These are phyloP conservation scores for Massariosphaeria phaeospora DNA, from an alignment of 495 filamentous ascomycete genomes.

Conservation along the genomic window DNA sequence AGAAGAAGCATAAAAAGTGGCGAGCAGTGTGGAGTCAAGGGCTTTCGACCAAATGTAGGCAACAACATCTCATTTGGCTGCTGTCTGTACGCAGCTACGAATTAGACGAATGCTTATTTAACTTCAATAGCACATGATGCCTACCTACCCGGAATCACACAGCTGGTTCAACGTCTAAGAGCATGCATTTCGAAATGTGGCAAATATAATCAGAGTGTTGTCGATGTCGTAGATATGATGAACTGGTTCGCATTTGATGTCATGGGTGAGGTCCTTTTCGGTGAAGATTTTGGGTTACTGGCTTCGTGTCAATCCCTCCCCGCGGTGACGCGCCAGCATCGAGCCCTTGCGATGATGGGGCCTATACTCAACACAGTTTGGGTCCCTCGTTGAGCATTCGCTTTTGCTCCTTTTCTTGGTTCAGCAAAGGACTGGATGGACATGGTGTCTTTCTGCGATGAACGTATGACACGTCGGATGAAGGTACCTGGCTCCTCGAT, in stretches of 20 bases:
- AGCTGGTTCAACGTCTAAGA: not conserved
- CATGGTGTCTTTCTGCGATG: constrained; percentile 13
- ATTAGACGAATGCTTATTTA: no score
- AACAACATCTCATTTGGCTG: no score
- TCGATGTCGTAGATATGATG: constrained; percentile 19
- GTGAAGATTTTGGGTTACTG: constrained; percentile 16
- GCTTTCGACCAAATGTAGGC: constrained; percentile 9
- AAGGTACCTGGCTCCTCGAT: not conserved
- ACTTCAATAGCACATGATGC: not conserved
- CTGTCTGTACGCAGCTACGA: no score
- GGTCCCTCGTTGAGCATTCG: constrained; percentile 1
- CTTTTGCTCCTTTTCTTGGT: constrained; percentile 1
- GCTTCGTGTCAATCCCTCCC: not conserved
- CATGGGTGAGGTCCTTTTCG: constrained; percentile 18
- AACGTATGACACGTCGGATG: constrained; percentile 15
- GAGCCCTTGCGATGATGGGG: constrained; percentile 9
- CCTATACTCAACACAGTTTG: constrained; percentile 6
- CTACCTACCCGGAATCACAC: not conserved
- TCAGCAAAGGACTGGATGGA: constrained; percentile 8
- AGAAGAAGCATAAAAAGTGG: constrained; percentile 1
- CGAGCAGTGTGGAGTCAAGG: constrained; percentile 10
- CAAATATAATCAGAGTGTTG: not conserved
- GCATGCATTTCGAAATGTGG: not conserved
- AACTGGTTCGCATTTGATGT: constrained; percentile 19
- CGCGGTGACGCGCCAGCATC: not conserved